phyloP scores from a whole-genome alignment of 768 basidiomycete genomes.

The Grammothele lineata region DNA sequence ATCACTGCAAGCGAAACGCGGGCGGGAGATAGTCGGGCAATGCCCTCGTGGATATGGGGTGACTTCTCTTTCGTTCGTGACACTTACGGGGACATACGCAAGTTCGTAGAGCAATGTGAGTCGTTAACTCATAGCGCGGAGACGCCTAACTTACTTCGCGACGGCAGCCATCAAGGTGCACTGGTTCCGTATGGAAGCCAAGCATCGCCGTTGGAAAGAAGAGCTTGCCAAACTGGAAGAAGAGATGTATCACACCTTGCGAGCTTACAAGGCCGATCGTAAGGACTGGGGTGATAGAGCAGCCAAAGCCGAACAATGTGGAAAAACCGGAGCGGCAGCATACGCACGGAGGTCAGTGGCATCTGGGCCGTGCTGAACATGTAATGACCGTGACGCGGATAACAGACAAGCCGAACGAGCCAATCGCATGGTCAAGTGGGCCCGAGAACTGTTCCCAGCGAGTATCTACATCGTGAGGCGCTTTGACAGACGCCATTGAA shows the following conservation, averaged over 20 bases:
- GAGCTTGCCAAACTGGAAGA: background rate
- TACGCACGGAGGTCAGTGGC: background rate
- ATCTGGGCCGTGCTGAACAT: too few relatives aligned
- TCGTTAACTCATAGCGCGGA: background rate
- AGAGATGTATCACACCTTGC: background rate
- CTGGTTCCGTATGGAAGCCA: background rate
- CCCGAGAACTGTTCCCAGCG: too few relatives aligned
- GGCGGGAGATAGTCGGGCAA: background rate
- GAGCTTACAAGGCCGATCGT: background rate
- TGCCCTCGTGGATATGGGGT: conserved; percentile 5
- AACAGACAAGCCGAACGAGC: too few relatives aligned
- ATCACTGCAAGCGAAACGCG: background rate
- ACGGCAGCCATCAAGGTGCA: background rate
- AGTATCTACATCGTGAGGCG: too few relatives aligned
- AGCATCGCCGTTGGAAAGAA: background rate
- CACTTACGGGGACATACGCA: background rate
- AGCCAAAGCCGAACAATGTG: background rate
- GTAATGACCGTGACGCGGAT: too few relatives aligned
- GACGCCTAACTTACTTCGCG: background rate
- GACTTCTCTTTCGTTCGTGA: background rate
- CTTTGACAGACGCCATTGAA: too few relatives aligned
- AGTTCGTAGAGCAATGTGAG: background rate
- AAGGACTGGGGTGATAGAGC: background rate
- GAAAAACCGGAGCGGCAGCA: background rate
- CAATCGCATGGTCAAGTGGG: too few relatives aligned